Percentiles rank a stretch among this genome's conserved stretches.
Evolutionary conservation across 495 filamentous ascomycete genomes (phyloP).

Genomic region (Penicillium tannophilum): DNA sequence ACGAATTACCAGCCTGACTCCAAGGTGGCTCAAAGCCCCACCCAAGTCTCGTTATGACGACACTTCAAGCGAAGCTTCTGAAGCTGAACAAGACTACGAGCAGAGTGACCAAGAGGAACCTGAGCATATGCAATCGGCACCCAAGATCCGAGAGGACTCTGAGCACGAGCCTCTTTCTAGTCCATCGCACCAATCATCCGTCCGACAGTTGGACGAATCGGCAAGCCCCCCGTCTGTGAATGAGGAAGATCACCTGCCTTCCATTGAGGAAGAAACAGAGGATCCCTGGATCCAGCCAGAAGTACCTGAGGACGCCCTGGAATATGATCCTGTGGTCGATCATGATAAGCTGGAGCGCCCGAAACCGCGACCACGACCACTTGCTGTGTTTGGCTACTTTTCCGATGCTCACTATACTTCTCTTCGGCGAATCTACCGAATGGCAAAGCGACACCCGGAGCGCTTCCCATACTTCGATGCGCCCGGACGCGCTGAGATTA

Average conservation of each 20-base stretch:
- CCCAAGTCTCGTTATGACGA: constrained; percentile 23
- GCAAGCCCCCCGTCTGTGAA: constrained; percentile 1
- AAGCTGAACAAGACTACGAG: constrained; percentile 24
- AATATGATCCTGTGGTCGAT: constrained; percentile 15
- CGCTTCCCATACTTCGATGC: constrained; percentile 43
- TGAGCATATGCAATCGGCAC: constrained; percentile 13
- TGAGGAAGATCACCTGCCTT: constrained; percentile 5
- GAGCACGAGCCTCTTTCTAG: constrained; percentile 17
- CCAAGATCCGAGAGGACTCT: constrained; percentile 17
- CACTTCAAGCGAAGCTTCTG: constrained; percentile 18
- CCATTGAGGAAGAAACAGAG: constrained; percentile 4
- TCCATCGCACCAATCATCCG: constrained; percentile 18
- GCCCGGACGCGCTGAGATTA: constrained; percentile 40
- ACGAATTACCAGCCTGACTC: constrained; percentile 42
- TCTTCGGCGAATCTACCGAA: constrained; percentile 44
- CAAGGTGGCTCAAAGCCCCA: constrained; percentile 45
- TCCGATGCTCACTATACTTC: constrained; percentile 47
- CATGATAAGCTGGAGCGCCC: constrained; percentile 9
- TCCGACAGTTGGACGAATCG: constrained; percentile 13
- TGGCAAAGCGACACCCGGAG: constrained; percentile 42
- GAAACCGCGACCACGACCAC: constrained; percentile 23
- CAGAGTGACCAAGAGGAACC: constrained; percentile 25
- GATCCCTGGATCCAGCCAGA: constrained; percentile 12
- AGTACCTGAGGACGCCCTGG: constrained; percentile 7
- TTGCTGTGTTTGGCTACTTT: constrained; percentile 46